Evolutionary conservation across 495 filamentous ascomycete species (phyloP).

Genomic region (Xanthoparmelia taractica): DNA sequence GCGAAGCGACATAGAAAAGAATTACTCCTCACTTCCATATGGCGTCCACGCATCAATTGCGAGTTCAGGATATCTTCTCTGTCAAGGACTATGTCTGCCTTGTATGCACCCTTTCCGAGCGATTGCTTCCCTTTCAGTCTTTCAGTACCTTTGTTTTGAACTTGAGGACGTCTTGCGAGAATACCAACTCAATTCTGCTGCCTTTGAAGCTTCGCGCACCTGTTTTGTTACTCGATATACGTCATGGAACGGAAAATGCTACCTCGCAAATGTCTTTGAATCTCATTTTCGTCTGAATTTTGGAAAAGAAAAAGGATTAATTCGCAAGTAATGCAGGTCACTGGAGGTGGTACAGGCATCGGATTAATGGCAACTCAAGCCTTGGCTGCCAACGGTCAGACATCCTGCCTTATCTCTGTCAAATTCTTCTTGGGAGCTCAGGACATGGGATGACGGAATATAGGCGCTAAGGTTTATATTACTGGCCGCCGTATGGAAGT

Average conservation of each 20-base stretch:
- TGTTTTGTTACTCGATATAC: background rate
- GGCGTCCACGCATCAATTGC: slow-evolving; percentile 43
- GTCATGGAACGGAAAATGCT: background rate
- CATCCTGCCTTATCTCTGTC: background rate
- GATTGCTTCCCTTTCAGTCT: background rate
- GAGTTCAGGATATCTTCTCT: slow-evolving; percentile 50
- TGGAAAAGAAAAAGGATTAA: background rate
- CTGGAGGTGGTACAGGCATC: slow-evolving; percentile 31
- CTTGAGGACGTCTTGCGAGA: background rate
- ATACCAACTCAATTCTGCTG: too few relatives aligned
- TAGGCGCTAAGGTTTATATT: slow-evolving; percentile 30
- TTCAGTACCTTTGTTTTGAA: background rate
- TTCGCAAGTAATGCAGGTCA: slow-evolving; percentile 7
- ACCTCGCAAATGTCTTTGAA: too few relatives aligned
- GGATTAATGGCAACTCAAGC: slow-evolving; percentile 35
- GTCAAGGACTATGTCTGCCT: slow-evolving; percentile 56
- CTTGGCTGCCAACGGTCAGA: slow-evolving; percentile 21
- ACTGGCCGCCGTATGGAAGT: slow-evolving; percentile 26
- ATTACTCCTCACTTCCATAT: slow-evolving; percentile 30
- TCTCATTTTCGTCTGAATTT: too few relatives aligned
- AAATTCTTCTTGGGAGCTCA: background rate
- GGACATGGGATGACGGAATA: background rate
- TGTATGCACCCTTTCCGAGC: slow-evolving; percentile 25
- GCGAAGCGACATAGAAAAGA: too few relatives aligned
- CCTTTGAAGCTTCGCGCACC: background rate